Conservation (phyloP, 2,329 filamentous ascomycete genomes). For the Hansfordia pulvinata region DNA sequence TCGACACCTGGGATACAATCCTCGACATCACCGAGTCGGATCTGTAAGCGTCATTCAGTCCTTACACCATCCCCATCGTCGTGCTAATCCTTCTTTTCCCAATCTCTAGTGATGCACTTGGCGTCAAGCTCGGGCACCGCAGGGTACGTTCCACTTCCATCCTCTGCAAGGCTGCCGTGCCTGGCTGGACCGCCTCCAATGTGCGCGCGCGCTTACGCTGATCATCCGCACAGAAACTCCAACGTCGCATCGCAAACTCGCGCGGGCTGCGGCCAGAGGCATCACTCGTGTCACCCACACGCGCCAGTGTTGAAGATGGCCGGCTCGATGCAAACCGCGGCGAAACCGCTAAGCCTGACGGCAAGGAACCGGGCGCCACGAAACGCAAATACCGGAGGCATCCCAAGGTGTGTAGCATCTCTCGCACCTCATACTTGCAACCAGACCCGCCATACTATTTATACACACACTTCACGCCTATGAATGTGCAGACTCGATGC, state of each 20-base stretch:
- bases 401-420: slow-evolving; percentile 45
- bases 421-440: too few species aligned
- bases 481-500: too few species aligned
- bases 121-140: slow-evolving; percentile 69
- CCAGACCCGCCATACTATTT: too few species aligned
- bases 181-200: background rate
- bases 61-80: background rate
- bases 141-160: slow-evolving; percentile 38
- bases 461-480: too few species aligned
- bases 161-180: background rate
- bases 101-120: slow-evolving; percentile 47
- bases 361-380: slow-evolving; percentile 26
- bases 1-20: slow-evolving; percentile 75
- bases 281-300: slow-evolving; percentile 34
- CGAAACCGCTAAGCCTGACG: slow-evolving; percentile 29
- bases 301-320: slow-evolving; percentile 36
- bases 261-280: slow-evolving; percentile 45
- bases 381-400: slow-evolving; percentile 70
- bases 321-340: slow-evolving; percentile 38
- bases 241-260: slow-evolving; percentile 65
- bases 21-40: slow-evolving; percentile 77
- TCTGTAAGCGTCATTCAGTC: slow-evolving; percentile 48
- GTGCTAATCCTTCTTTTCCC: slow-evolving; percentile 2
- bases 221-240: slow-evolving; percentile 51
- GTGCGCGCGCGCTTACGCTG: slow-evolving; percentile 5